Evolutionary conservation across 208 protist genomes (phyloP).

Genomic region (Leishmania tarentolae): DNA sequence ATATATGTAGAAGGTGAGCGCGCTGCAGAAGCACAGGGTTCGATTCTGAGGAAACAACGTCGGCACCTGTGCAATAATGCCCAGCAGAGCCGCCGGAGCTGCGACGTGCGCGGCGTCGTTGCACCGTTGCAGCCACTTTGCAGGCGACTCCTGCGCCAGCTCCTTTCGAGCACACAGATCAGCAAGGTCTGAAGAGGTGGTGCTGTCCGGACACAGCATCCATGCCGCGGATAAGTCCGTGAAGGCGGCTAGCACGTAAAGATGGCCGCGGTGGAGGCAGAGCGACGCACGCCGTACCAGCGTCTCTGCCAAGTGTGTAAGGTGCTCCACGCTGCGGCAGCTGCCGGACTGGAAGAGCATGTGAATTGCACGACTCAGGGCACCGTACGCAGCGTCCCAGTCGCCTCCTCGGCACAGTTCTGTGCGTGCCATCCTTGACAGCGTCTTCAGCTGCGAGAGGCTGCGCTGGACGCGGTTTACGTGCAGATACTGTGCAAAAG

Average conservation of each 20-base stretch:
- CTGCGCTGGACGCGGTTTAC: conserved; percentile 33
- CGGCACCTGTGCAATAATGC: conserved; percentile 20
- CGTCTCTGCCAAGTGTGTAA: conserved; percentile 17
- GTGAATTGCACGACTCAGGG: conserved; percentile 31
- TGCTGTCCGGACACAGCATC: conserved; percentile 19
- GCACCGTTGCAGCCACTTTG: conserved; percentile 24
- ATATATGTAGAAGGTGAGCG: conserved; percentile 19
- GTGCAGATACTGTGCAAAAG: conserved; percentile 31
- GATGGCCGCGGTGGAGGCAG: conserved; percentile 26
- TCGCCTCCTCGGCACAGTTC: conserved; percentile 21
- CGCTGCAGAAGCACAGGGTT: conserved; percentile 18
- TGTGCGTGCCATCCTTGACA: conserved; percentile 10
- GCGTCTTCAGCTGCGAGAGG: conserved; percentile 11
- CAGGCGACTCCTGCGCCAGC: conserved; percentile 10
- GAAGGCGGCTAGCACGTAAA: conserved; percentile 24
- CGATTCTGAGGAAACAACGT: conserved; percentile 23
- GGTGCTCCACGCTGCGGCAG: conserved; percentile 33
- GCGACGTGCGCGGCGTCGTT: conserved; percentile 21
- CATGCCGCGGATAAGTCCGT: conserved; percentile 22
- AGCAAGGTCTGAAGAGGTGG: neutral
- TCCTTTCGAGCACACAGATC: conserved; percentile 21
- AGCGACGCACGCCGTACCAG: conserved; percentile 31
- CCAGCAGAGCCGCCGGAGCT: conserved; percentile 21
- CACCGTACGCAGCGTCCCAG: conserved; percentile 24
- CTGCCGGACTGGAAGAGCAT: conserved; percentile 33